phyloP scores from a whole-genome alignment of 176 grass and related monocot species.

The maize (Zea mays) region DNA sequence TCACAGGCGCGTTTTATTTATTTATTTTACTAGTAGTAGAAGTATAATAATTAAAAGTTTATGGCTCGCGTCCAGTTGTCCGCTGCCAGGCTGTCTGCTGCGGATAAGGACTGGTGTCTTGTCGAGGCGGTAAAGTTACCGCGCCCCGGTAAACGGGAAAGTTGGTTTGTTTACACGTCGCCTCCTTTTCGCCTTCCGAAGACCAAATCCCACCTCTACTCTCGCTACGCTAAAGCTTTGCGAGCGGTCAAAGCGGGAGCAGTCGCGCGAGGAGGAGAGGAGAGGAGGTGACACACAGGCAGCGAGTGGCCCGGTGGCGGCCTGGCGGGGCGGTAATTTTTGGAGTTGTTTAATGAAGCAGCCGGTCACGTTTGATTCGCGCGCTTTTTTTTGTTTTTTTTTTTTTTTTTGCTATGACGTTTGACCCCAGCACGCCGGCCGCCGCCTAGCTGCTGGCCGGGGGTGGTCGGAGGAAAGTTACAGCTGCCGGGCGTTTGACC shows the following conservation, averaged over 20 bases:
- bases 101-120: constrained; percentile 52
- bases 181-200: too few relatives aligned
- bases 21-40: too few relatives aligned
- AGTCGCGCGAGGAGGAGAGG: not conserved
- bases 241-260: constrained; percentile 28
- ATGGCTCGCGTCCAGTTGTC: too few relatives aligned
- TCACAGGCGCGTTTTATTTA: too few relatives aligned
- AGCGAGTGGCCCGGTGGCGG: constrained; percentile 1
- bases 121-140: constrained; percentile 34
- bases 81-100: constrained; percentile 33
- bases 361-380: not conserved
- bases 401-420: not conserved
- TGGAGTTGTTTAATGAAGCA: not conserved
- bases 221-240: not conserved
- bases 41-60: too few relatives aligned
- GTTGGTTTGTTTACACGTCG: not conserved
- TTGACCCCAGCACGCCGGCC: constrained; percentile 23
- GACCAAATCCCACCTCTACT: not conserved
- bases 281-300: not conserved
- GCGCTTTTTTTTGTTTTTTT: not conserved
- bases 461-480: not conserved
- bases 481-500: constrained; percentile 28
- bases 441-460: not conserved
- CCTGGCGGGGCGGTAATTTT: not conserved
- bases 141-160: constrained; percentile 44